A percentile compares a stretch with the other conserved stretches of the same genome.
phyloP scores from a whole-genome alignment of 345 rosid species.

The Bruguiera parviflora region DNA sequence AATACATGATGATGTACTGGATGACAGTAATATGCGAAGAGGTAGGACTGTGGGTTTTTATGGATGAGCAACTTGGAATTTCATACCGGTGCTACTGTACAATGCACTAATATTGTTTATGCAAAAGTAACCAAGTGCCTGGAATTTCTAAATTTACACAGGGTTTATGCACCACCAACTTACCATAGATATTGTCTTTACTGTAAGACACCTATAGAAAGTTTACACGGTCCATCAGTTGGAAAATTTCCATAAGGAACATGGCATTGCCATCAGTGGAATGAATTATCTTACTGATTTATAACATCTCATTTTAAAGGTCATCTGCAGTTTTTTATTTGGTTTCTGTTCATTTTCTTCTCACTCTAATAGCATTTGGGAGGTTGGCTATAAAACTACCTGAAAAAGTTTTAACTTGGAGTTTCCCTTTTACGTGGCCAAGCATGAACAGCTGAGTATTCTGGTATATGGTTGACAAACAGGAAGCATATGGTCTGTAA shows the following conservation, averaged over 20 bases:
- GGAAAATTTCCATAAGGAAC: neutral
- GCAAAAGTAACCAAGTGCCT: neutral
- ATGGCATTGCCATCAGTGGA: neutral
- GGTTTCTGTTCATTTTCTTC: neutral
- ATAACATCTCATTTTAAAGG: neutral
- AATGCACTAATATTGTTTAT: no score
- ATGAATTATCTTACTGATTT: neutral
- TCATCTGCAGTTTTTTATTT: neutral
- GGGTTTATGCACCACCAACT: neutral
- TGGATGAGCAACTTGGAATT: neutral
- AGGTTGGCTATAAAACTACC: neutral
- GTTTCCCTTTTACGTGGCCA: neutral
- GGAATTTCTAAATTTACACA: neutral
- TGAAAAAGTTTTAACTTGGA: neutral
- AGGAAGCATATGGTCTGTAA: neutral
- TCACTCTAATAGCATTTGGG: neutral
- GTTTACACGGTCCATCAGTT: neutral
- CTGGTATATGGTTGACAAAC: neutral
- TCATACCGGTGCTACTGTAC: neutral
- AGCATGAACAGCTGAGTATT: no score
- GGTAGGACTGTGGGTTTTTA: constrained; percentile 35
- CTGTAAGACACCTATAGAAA: neutral
- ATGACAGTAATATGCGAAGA: constrained; percentile 92
- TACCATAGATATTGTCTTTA: neutral
- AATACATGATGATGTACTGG: constrained; percentile 93